Evolutionary conservation across 345 rosid genomes (phyloP).

Genomic region (Salix suchowensis): DNA sequence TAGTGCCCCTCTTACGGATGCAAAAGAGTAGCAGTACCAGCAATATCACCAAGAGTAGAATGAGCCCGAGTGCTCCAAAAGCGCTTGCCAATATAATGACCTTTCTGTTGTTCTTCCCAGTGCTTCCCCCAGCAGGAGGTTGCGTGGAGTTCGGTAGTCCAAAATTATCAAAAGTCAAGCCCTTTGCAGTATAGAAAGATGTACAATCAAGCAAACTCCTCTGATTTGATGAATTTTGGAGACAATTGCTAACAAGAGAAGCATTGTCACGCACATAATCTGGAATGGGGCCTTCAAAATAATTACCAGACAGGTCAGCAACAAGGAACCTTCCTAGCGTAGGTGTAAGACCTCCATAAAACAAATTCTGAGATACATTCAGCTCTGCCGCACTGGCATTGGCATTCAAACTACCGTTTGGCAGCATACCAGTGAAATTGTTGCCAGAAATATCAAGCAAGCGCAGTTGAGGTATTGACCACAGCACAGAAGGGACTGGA

Average conservation of each 20-base stretch:
- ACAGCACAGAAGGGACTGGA: conserved; percentile 41
- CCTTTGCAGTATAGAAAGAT: conserved; percentile 56
- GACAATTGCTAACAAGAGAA: conserved; percentile 66
- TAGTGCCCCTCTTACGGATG: conserved; percentile 36
- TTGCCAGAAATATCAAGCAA: conserved; percentile 70
- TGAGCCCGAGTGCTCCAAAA: conserved; percentile 58
- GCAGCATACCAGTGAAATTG: conserved; percentile 67
- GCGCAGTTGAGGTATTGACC: conserved; percentile 55
- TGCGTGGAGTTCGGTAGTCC: conserved; percentile 58
- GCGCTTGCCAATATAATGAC: conserved; percentile 55
- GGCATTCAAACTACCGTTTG: conserved; percentile 32
- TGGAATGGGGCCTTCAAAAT: conserved; percentile 77
- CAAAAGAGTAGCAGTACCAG: conserved; percentile 44
- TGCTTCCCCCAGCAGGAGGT: conserved; percentile 28
- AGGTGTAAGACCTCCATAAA: conserved; percentile 60
- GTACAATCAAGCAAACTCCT: conserved; percentile 51
- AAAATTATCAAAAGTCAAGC: conserved; percentile 72
- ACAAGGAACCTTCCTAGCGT: conserved; percentile 44
- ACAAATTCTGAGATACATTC: conserved; percentile 65
- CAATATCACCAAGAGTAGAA: conserved; percentile 36
- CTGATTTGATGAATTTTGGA: conserved; percentile 52
- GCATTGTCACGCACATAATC: conserved; percentile 43
- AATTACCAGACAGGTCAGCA: conserved; percentile 64
- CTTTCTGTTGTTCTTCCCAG: conserved; percentile 40
- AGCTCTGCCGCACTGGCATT: conserved; percentile 38